Conservation (phyloP, 306 rosid species). For the Lupinus albus region DNA sequence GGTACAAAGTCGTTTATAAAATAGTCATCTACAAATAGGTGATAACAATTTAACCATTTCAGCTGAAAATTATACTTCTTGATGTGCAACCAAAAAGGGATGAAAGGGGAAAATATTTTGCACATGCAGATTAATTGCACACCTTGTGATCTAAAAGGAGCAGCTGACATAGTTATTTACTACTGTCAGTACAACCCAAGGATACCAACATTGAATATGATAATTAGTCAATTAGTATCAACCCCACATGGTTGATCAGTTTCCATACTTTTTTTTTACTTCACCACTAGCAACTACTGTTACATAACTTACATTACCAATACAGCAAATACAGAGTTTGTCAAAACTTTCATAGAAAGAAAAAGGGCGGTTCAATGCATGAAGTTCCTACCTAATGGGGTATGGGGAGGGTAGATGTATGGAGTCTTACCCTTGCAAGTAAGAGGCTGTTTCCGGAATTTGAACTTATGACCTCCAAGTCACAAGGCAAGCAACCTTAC, state of each 20-base stretch:
- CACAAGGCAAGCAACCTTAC: too few species aligned
- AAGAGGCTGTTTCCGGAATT: too few species aligned
- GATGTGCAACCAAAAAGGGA: too few species aligned
- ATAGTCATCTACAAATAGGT: conserved; percentile 7
- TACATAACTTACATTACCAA: background rate
- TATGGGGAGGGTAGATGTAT: too few species aligned
- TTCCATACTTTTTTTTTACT: background rate
- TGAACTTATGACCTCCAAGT: too few species aligned
- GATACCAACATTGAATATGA: background rate
- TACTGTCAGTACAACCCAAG: background rate
- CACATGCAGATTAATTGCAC: too few species aligned
- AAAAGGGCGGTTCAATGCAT: too few species aligned
- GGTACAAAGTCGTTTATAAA: background rate
- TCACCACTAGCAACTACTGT: background rate
- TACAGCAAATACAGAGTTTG: background rate
- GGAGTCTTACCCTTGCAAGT: too few species aligned
- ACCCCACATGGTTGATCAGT: background rate
- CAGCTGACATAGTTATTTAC: background rate
- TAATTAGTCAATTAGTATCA: background rate
- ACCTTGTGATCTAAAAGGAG: too few species aligned
- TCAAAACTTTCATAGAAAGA: conserved; percentile 29
- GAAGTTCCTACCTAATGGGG: too few species aligned
- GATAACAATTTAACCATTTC: background rate
- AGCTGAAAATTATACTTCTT: background rate
- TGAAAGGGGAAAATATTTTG: too few species aligned